phyloP scores from a whole-genome alignment of 176 grass and related monocot genomes.

The Raddia guianensis region DNA sequence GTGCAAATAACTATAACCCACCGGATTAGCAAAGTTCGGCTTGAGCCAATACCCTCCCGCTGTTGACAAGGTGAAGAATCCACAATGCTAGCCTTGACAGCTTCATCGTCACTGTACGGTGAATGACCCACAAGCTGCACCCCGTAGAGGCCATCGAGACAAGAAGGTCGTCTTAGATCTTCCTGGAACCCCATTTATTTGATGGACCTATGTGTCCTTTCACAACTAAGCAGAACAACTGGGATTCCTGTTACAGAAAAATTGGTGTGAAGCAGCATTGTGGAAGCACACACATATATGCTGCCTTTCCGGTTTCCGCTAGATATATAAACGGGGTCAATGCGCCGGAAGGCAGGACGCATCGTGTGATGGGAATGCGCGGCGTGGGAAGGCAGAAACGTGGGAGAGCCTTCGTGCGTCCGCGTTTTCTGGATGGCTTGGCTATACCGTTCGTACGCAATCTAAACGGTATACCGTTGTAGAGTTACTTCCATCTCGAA shows the following conservation, averaged over 20 bases:
- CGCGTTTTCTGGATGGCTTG: no score
- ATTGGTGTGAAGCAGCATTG: not conserved
- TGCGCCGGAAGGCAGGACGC: no score
- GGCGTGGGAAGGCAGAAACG: no score
- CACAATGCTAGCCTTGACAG: constrained; percentile 29
- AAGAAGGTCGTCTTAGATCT: constrained; percentile 43
- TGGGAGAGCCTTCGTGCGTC: no score
- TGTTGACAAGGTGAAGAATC: constrained; percentile 38
- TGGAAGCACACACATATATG: no score
- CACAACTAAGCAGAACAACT: constrained; percentile 16
- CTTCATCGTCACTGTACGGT: constrained; percentile 44
- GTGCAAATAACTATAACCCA: constrained; percentile 32
- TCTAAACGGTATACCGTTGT: no score
- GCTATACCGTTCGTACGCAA: no score
- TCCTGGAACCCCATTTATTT: constrained; percentile 57
- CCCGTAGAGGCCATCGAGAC: constrained; percentile 59
- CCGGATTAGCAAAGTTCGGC: constrained; percentile 62
- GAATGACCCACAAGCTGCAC: constrained; percentile 51
- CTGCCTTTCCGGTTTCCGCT: no score
- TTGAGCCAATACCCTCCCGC: constrained; percentile 28
- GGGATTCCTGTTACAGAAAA: not conserved
- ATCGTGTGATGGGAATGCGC: no score
- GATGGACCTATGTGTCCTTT: not conserved
- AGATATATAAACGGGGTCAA: no score
- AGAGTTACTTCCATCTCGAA: no score